These are phyloP conservation scores for Thermoascus crustaceus DNA, from an alignment of 2,329 filamentous ascomycete species.

Conservation along the genomic window DNA sequence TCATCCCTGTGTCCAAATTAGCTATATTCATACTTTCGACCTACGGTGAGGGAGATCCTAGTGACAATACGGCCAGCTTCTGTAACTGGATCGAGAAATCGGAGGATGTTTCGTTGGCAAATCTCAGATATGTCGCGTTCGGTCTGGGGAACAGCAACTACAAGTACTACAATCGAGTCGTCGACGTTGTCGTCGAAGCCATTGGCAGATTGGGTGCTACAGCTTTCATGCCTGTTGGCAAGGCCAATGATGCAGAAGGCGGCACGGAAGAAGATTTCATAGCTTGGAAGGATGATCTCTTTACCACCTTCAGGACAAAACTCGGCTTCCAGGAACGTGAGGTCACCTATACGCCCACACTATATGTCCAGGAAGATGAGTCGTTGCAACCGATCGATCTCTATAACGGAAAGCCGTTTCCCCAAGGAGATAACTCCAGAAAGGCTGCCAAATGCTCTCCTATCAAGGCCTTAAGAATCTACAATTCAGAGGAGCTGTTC, in stretches of 20 bases:
- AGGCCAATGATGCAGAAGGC: conserved; percentile 86
- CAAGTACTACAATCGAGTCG: conserved; percentile 94
- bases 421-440: conserved; percentile 65
- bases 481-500: conserved; percentile 73
- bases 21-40: conserved; percentile 87
- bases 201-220: conserved; percentile 68
- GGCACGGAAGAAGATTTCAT: conserved; percentile 96
- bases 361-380: conserved; percentile 64
- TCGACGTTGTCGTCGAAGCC: conserved; percentile 71
- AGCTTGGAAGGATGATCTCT: conserved; percentile 94
- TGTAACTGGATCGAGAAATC: conserved; percentile 71
- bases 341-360: conserved; percentile 78
- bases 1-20: conserved; percentile 72
- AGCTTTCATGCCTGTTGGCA: conserved; percentile 70
- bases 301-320: conserved; percentile 64
- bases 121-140: conserved; percentile 72
- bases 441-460: conserved; percentile 58
- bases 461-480: conserved; percentile 80
- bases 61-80: conserved; percentile 91
- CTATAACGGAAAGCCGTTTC: conserved; percentile 83
- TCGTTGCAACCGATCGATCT: conserved; percentile 66
- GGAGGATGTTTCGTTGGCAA: conserved; percentile 63
- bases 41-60: conserved; percentile 92
- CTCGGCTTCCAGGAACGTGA: conserved; percentile 82
- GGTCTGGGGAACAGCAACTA: conserved; percentile 95